These are phyloP conservation scores for Chloranthus sessilifolius DNA, from an alignment of 164 flowering plant genomes.

Conservation along the genomic window DNA sequence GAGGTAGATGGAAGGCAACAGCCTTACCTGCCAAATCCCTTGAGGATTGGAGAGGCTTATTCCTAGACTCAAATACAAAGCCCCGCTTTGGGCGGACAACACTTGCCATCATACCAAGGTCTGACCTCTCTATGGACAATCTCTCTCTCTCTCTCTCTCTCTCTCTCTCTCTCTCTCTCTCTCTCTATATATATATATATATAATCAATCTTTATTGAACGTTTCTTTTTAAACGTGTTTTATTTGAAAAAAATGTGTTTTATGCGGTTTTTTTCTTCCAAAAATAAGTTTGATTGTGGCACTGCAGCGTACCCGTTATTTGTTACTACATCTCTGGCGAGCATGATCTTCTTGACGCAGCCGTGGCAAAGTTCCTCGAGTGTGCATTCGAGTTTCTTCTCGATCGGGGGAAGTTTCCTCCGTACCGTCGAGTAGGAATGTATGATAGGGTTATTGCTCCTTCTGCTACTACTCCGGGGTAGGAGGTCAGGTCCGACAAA, in stretches of 20 bases:
- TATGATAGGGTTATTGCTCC: constrained; percentile 41
- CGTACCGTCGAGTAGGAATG: constrained; percentile 39
- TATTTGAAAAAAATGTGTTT: no score
- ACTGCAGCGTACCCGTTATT: constrained; percentile 50
- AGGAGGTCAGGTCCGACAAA: constrained; percentile 15
- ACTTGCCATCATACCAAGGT: no score
- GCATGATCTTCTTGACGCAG: constrained; percentile 47
- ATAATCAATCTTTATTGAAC: no score
- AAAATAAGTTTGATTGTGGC: no score
- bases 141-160: no score
- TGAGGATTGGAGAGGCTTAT: not conserved
- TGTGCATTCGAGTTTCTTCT: constrained; percentile 64
- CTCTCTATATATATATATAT: no score
- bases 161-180: no score
- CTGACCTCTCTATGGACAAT: no score
- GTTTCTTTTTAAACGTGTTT: no score
- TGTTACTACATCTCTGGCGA: constrained; percentile 48
- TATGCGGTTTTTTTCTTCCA: no score
- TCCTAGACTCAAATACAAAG: not conserved
- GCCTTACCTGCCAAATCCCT: not conserved
- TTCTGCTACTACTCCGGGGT: constrained; percentile 19
- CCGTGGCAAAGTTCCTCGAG: constrained; percentile 72
- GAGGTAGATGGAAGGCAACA: no score
- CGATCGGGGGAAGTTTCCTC: constrained; percentile 41
- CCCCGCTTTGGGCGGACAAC: no score